Conservation (phyloP, 371 early-diverging fungal species). For the Mucor piriformis region DNA sequence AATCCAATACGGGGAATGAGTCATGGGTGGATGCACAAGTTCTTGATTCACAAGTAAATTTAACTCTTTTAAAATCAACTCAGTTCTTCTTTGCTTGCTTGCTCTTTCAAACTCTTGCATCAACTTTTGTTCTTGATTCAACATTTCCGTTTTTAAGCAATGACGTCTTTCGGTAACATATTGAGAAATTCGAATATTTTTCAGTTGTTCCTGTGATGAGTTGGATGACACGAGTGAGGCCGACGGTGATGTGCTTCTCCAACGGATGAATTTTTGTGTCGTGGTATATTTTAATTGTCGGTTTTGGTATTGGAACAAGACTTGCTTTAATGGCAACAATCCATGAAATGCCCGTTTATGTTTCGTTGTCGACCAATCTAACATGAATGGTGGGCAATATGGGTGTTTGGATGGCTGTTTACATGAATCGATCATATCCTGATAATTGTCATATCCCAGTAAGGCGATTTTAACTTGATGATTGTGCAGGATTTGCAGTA, state of each 20-base stretch:
- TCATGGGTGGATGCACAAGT: neutral
- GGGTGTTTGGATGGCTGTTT: slow-evolving; percentile 8
- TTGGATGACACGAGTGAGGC: neutral
- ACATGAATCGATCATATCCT: slow-evolving; percentile 10
- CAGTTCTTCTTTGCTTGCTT: slow-evolving; percentile 10
- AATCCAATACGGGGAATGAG: slow-evolving; percentile 9
- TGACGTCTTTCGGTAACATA: slow-evolving; percentile 24
- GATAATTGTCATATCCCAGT: slow-evolving; percentile 9
- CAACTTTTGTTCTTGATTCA: slow-evolving; percentile 23
- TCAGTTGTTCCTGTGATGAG: slow-evolving; percentile 7
- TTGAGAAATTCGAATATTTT: slow-evolving; percentile 19
- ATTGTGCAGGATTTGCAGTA: slow-evolving; percentile 3
- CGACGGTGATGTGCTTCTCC: slow-evolving; percentile 8
- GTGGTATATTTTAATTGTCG: slow-evolving; percentile 12
- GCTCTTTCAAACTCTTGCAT: slow-evolving; percentile 17
- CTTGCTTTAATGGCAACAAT: slow-evolving; percentile 13
- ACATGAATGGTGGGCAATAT: slow-evolving; percentile 11
- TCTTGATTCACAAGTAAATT: slow-evolving; percentile 4
- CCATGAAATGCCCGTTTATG: slow-evolving; percentile 14
- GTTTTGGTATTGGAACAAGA: slow-evolving; percentile 8
- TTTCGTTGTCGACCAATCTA: slow-evolving; percentile 20
- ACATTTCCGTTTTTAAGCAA: slow-evolving; percentile 27
- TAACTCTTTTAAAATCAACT: slow-evolving; percentile 14
- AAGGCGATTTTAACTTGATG: slow-evolving; percentile 16
- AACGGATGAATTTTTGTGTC: slow-evolving; percentile 13